Percentiles rank a stretch among this genome's conserved stretches.
Conservation (phyloP, 139 green algal genomes). For the Auxenochlorella pyrenoidosa region DNA sequence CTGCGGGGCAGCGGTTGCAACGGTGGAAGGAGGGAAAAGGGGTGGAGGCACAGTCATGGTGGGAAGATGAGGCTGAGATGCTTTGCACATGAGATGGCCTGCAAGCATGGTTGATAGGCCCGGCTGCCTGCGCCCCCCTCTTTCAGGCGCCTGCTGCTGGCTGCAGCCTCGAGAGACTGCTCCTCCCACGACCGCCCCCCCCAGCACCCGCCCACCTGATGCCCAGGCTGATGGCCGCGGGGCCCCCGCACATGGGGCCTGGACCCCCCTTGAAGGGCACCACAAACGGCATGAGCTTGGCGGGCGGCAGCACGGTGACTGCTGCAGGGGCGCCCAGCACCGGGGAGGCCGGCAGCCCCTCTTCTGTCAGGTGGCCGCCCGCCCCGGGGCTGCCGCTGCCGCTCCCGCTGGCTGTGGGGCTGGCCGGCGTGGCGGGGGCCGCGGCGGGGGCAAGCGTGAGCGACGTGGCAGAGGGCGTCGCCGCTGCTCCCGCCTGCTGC, state of each 20-base stretch:
- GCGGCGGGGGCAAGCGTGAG: too few species aligned
- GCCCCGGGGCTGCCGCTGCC: not conserved
- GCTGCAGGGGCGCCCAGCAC: constrained; percentile 25
- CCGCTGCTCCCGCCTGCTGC: not conserved
- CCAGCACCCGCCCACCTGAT: constrained; percentile 2
- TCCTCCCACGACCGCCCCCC: not conserved
- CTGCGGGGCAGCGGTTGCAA: not conserved
- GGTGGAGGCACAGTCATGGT: not conserved
- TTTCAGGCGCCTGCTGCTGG: too few species aligned
- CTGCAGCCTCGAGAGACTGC: too few species aligned
- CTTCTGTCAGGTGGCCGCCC: not conserved
- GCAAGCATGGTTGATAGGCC: too few species aligned
- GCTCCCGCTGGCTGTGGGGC: not conserved
- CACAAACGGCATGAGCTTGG: constrained; percentile 87
- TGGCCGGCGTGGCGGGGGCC: not conserved
- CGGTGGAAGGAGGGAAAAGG: not conserved
- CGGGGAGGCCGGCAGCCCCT: not conserved
- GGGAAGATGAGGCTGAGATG: too few species aligned
- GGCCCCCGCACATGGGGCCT: constrained; percentile 61
- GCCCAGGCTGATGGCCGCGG: constrained; percentile 37
- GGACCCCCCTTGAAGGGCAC: constrained; percentile 80
- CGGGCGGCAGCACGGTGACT: constrained; percentile 74
- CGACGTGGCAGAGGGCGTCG: not conserved
- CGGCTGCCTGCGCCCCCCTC: too few species aligned
- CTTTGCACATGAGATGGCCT: too few species aligned